phyloP scores from a whole-genome alignment of 345 rosid species.

The Boechera retrofracta region DNA sequence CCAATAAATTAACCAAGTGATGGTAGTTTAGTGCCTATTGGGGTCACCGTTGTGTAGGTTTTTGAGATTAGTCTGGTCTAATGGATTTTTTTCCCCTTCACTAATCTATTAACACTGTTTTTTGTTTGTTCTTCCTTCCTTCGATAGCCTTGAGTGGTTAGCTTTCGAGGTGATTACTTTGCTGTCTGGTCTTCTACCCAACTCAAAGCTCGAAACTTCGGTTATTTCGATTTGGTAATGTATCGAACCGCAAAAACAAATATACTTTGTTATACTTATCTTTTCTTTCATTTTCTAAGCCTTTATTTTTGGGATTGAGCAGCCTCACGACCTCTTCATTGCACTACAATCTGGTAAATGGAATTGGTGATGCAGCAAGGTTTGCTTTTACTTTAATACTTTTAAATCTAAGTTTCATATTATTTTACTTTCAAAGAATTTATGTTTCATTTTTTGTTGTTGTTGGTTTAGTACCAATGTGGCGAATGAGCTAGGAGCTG shows the following conservation, averaged over 20 bases:
- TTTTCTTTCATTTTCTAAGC: neutral
- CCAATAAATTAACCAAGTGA: neutral
- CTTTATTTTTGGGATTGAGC: conserved; percentile 8
- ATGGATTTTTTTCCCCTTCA: neutral
- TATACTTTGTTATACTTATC: neutral
- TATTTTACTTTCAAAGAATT: neutral
- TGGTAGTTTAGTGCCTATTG: neutral
- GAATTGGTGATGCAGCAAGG: conserved; percentile 48
- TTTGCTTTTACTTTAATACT: conserved; percentile 15
- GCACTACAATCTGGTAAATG: conserved; percentile 45
- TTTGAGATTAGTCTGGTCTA: too few relatives aligned
- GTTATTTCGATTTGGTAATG: conserved; percentile 63
- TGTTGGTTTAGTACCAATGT: conserved; percentile 43
- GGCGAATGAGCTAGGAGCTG: conserved; percentile 49
- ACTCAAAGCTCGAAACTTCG: conserved; percentile 65
- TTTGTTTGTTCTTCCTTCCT: neutral
- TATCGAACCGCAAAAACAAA: neutral
- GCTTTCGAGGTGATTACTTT: conserved; percentile 63
- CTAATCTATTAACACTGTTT: neutral
- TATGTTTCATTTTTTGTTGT: neutral
- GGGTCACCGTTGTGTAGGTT: too few relatives aligned
- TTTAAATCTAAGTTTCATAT: neutral
- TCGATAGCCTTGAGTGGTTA: conserved; percentile 68
- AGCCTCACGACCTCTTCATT: conserved; percentile 47
- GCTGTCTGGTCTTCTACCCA: conserved; percentile 65